Evolutionary conservation across 768 basidiomycete genomes (phyloP).

Genomic region (Nidularia pulvinata): DNA sequence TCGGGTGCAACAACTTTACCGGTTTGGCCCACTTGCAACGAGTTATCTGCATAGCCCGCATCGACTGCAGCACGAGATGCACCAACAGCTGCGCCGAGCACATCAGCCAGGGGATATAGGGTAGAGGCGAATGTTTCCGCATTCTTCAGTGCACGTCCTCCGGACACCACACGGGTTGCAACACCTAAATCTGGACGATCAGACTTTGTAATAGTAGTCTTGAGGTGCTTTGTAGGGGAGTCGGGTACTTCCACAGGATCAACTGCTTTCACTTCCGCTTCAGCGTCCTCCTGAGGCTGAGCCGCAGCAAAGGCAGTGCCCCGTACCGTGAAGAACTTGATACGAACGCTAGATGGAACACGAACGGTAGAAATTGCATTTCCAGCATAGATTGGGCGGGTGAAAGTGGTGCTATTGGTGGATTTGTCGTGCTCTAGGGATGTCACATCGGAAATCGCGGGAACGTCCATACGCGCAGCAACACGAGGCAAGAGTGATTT

Average conservation of each 20-base stretch:
- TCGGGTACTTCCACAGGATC: conserved; percentile 64
- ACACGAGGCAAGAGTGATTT: conserved; percentile 94
- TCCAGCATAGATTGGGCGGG: conserved; percentile 96
- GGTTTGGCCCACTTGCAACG: conserved; percentile 98
- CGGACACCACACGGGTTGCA: conserved; percentile 89
- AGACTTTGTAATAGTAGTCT: conserved; percentile 82
- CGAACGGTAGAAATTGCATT: conserved; percentile 95
- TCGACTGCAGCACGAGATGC: conserved; percentile 99
- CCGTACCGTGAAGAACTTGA: conserved; percentile 96
- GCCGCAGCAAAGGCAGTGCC: conserved; percentile 87
- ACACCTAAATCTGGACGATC: conserved; percentile 91
- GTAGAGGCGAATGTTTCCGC: conserved; percentile 89
- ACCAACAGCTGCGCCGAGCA: conserved; percentile 92
- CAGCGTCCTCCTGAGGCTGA: conserved; percentile 42
- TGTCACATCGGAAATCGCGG: conserved; percentile 90
- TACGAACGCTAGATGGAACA: conserved; percentile 68
- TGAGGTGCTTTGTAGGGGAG: conserved; percentile 61
- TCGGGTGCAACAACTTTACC: conserved; percentile 98
- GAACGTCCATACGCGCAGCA: conserved; percentile 85
- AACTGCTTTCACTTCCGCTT: conserved; percentile 60
- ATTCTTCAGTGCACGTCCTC: conserved; percentile 93
- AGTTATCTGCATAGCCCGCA: conserved; percentile 97
- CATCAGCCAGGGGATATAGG: conserved; percentile 91
- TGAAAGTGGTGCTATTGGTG: conserved; percentile 80
- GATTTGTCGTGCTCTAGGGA: conserved; percentile 73